Evolutionary conservation across 2,329 filamentous ascomycete species (phyloP).

Genomic region (Zasmidium angulare): DNA sequence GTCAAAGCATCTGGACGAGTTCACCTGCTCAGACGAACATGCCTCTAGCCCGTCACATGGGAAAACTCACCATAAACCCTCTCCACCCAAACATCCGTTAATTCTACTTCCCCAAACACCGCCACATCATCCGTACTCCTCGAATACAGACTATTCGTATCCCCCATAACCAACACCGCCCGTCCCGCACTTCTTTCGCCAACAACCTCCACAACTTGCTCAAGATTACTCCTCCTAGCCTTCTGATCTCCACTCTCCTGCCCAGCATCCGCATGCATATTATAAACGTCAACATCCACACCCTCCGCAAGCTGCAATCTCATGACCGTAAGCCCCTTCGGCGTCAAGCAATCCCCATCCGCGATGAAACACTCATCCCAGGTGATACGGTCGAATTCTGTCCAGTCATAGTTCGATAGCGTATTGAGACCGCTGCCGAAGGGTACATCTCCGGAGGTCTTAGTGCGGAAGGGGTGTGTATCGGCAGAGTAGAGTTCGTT

Average conservation of each 20-base stretch:
- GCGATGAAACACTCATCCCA: conserved; percentile 61
- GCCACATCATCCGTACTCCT: conserved; percentile 55
- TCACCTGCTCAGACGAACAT: not conserved
- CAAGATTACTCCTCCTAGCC: conserved; percentile 60
- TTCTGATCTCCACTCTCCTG: conserved; percentile 52
- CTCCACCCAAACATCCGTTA: conserved; percentile 62
- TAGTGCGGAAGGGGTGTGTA: conserved; percentile 59
- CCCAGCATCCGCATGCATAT: conserved; percentile 65
- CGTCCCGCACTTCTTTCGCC: conserved; percentile 57
- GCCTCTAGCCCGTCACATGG: too few species aligned
- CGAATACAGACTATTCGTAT: conserved; percentile 66
- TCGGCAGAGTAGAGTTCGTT: conserved; percentile 62
- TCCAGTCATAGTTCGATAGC: conserved; percentile 59
- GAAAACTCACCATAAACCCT: not conserved
- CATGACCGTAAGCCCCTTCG: conserved; percentile 71
- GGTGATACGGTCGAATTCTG: conserved; percentile 57
- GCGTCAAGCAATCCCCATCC: conserved; percentile 62
- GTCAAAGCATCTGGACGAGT: not conserved
- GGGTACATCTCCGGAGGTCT: conserved; percentile 63
- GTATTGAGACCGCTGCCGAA: conserved; percentile 67
- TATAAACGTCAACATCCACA: conserved; percentile 64
- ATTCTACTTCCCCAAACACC: conserved; percentile 52
- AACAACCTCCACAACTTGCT: conserved; percentile 61
- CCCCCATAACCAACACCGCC: conserved; percentile 63
- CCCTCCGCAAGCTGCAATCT: conserved; percentile 53